Evolutionary conservation across 495 filamentous ascomycete genomes (phyloP), one percentile per base, ranked within the genome.

Genomic region (Penicillium egyptiacum): DNA sequence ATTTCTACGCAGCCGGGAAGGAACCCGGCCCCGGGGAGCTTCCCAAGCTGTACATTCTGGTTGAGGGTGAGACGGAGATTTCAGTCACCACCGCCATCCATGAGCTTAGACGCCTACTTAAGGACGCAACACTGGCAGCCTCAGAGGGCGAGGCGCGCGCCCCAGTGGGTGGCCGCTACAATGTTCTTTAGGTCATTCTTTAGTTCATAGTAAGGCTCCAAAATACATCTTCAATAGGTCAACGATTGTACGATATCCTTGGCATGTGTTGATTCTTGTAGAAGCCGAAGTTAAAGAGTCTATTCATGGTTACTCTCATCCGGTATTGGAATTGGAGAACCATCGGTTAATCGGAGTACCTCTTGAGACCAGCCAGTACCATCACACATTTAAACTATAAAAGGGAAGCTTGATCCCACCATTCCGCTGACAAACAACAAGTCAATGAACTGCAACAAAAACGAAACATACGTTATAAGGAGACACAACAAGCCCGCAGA

Each of bases 31-130:
- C 87, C 2, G 85, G 84, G 22, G 87, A 86, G 41, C 85, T 88
- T 47, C 88, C 94, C 9, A 98, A 98, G 76, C 77, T 98, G 56
- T 98, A 98, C 67, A 96, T 98, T 64, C 80, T 98, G 35, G 95
- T 98, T 33, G 94, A 98, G 66, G 94, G 94, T 20, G 94, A 98
- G 70, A 98, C 95, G 0, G 94, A 98, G 70, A 74, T 95, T 47
- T 87, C 91, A 49, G 94, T 98, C 3, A 88, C 87, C 45, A 89
- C 89, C 71, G 95, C 94, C 16, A 94, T 98, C 86, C 81, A 85
- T 55, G 93, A 98, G 71, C 79, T 98, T 43, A 92, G 90, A 72
- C 82, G 92, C 28, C 71, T 97, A 58, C 76, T 98, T 46, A 90
- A 87, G 72, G 94, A 98, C 73, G 94, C 89, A n/a, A 96, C 91